Conservation (phyloP, 2,329 filamentous ascomycete species). For the Dendryphion nanum region DNA sequence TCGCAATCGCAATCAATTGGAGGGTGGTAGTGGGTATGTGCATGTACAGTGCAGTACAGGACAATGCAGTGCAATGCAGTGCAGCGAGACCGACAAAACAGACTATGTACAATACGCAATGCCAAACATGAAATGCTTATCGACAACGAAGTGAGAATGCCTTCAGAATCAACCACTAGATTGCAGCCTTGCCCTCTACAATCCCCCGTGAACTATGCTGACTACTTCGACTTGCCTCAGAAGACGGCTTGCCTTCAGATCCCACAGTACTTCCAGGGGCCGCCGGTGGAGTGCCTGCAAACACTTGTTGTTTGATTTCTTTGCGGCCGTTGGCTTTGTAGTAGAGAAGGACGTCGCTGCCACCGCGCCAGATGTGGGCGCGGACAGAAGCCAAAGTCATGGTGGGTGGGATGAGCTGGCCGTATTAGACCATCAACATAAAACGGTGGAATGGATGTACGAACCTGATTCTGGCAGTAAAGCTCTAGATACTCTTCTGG, state of each 20-base stretch:
- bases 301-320: slow-evolving; percentile 43
- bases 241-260: slow-evolving; percentile 33
- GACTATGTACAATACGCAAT: too few species aligned
- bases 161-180: not conserved
- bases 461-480: slow-evolving; percentile 88
- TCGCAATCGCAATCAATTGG: too few species aligned
- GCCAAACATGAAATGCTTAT: not conserved
- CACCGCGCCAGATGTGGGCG: slow-evolving; percentile 89
- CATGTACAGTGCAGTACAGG: too few species aligned
- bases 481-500: slow-evolving; percentile 94
- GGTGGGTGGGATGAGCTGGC: slow-evolving; percentile 64
- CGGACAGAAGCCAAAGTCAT: slow-evolving; percentile 95
- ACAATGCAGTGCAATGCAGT: too few species aligned
- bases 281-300: slow-evolving; percentile 4
- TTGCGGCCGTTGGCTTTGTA: slow-evolving; percentile 93
- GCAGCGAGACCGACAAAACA: too few species aligned
- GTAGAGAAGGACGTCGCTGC: slow-evolving; percentile 85
- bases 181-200: slow-evolving; percentile 11
- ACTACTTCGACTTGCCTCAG: slow-evolving; percentile 26
- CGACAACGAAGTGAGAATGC: not conserved
- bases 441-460: slow-evolving; percentile 24
- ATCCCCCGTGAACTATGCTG: slow-evolving; percentile 21
- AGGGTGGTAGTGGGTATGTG: too few species aligned
- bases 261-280: slow-evolving; percentile 17
- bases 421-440: not conserved